Percentiles rank a stretch among this genome's conserved stretches.
Evolutionary conservation across 352 stramenopile species (phyloP).

Genomic region (Phytophthora melonis): DNA sequence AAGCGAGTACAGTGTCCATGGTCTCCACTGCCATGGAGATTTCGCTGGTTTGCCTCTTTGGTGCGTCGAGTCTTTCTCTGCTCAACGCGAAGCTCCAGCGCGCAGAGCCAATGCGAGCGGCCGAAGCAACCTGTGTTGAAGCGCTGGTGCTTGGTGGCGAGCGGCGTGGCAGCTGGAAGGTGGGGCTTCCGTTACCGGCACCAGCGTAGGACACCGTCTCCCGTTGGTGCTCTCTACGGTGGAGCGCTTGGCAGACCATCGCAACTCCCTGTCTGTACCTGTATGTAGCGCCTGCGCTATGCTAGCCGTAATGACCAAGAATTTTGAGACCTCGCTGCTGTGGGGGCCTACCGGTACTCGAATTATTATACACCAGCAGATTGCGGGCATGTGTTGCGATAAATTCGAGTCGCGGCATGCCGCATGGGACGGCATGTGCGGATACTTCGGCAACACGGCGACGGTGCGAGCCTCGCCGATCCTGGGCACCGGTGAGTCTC

Average conservation of each 20-base stretch:
- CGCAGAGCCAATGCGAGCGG: slow-evolving; percentile 31
- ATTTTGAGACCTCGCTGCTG: neutral
- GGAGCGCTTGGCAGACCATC: too few relatives aligned
- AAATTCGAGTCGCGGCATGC: neutral
- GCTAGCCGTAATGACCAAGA: neutral
- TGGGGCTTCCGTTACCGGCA: neutral
- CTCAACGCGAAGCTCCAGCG: neutral
- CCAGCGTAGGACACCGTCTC: neutral
- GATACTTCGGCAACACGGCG: neutral
- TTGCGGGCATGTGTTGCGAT: neutral
- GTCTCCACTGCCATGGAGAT: too few relatives aligned
- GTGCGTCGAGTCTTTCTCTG: slow-evolving; percentile 18
- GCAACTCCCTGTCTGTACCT: neutral
- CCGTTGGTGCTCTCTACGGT: neutral
- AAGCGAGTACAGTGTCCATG: neutral
- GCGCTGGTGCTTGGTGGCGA: neutral
- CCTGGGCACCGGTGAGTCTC: too few relatives aligned
- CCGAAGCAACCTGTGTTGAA: neutral
- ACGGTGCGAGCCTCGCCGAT: neutral
- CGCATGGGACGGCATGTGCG: neutral
- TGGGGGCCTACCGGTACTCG: too few relatives aligned
- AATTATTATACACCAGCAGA: neutral
- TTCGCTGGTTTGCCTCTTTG: too few relatives aligned
- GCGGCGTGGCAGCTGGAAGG: slow-evolving; percentile 9
- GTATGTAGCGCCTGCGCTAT: neutral